Base-by-base conservation (phyloP, 208 protist genomes). In the Herpetomonas tarakana region DNA sequence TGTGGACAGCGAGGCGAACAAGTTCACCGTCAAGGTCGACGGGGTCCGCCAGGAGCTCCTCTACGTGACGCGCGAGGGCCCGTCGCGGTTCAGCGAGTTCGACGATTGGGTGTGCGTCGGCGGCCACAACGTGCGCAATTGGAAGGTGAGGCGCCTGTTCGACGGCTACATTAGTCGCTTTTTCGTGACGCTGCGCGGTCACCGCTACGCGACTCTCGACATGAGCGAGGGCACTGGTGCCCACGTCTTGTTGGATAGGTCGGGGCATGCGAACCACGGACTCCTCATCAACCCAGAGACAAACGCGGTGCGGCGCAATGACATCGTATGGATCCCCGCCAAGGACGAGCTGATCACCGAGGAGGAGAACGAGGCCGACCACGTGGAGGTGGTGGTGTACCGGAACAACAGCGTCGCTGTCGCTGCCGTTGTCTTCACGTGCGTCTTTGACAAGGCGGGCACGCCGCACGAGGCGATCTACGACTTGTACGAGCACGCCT, bases 101-200 rank as follows among this genome's bases (percentile, higher is more conserved):
- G 76, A 82, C 7, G 78, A 93, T 61, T 96, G 86, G 84, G 51
- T 96, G 6, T 88, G 82, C 41, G 63, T 96, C 0, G 89, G 83
- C 28, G 89, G 86, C 25, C 89, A 96, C 66, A 93, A 96, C 54
- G 74, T 85, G 47, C 86, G 89, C 35, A 92, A 83, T 61, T 93
- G 87, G 82, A 90, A 90, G 39, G 71, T 86, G 12, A 54, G 72
- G 52, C 68, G 75, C 24, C 72, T 57, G 16, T 96, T 93, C 53
- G 66, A 60, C 16, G 89, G 89, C 11, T 75, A 88, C 52, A 91
- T 96, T 52, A 70, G 74, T 38, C 76, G 81, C 28, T 88, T 83
- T 58, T 90, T 76, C 67, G 64, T 96, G 9, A 84, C 86, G 27
- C 50, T 88, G 35, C 68, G 86, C 11, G 84, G 89, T 21, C 62